Evolutionary conservation across 1,284 basidiomycete species (phyloP), one percentile per base, ranked within the genome.

Genomic region (Rhizoctonia solani): DNA sequence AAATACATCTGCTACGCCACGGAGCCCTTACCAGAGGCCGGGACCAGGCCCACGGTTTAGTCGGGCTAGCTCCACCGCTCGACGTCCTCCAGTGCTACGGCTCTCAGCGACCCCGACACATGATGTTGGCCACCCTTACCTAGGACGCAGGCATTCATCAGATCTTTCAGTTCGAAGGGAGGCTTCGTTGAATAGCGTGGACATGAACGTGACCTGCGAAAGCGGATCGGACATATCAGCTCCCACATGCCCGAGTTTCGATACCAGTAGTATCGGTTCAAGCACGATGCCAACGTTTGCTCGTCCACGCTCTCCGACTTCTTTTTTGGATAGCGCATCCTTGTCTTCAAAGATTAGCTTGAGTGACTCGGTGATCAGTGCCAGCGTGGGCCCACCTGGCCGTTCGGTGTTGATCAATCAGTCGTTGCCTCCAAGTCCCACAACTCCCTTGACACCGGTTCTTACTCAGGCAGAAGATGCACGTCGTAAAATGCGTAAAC

Each of bases 201-300:
- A 63, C 34, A 50, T 63, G 58, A 63, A 63, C 34, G 32, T 63
- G 58, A 47, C 32, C 21, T 9, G 39, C 5, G 58, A 52, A 50
- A 63, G 47, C 27, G 58, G 32, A 6, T 52, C 58, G n/a, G 47
- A 63, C 30, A 23, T 52, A 23, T 63, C 47, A 1, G 32, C 13
- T 8, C 9, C 58, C 16, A 63, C 39, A 25, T 46, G 23, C 34
- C 58, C 46, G 29, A 52, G 47, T 37, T 34, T 52, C 6, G 58
- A 63, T 39, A 41, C 30, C 2, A 63, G 34, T 21, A 50, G 58
- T n/a, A 8, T 50, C 42, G 23, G 21, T 32, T 63, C 58, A 23
- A 63, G 58, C 47, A 63, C 58, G 5, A 63, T 63, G 58, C 58
- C 58, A 37, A 52, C 47, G 19, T 63, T 63, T 52, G 58, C 58